Conservation (phyloP, 192 early-diverging fungal genomes). For the Linnemannia zychae region DNA sequence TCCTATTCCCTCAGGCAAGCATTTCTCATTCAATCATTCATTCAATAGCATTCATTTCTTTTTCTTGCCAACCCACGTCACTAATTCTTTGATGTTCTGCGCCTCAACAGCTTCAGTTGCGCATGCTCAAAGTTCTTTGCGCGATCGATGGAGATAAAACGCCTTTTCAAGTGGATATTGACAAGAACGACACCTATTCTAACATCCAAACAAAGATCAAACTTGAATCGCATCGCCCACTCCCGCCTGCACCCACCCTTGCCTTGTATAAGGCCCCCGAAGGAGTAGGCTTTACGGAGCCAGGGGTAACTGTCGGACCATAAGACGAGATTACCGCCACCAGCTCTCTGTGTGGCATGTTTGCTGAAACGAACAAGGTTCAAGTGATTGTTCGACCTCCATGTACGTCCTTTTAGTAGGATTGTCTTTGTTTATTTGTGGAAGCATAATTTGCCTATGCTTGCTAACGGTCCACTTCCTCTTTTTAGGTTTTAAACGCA, state of each 20-base stretch:
- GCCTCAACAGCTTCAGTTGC: slow-evolving; percentile 10
- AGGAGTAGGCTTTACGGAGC: slow-evolving; percentile 29
- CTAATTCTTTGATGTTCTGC: slow-evolving; percentile 11
- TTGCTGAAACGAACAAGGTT: slow-evolving; percentile 33
- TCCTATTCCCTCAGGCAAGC: slow-evolving; percentile 22
- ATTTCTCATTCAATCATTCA: neutral
- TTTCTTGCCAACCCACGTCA: neutral
- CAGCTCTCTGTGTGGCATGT: neutral
- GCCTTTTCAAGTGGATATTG: slow-evolving; percentile 28
- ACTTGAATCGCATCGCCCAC: neutral
- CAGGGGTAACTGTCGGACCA: slow-evolving; percentile 28
- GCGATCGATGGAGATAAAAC: slow-evolving; percentile 20
- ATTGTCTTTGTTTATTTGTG: neutral
- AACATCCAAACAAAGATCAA: slow-evolving; percentile 19
- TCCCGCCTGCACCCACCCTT: neutral
- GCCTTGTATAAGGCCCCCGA: slow-evolving; percentile 22
- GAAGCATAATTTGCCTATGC: slow-evolving; percentile 3
- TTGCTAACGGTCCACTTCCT: slow-evolving; percentile 14
- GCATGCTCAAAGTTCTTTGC: slow-evolving; percentile 27
- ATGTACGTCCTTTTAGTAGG: slow-evolving; percentile 11
- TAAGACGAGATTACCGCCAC: slow-evolving; percentile 10
- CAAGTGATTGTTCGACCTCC: slow-evolving; percentile 41
- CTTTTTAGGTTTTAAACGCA: slow-evolving; percentile 24
- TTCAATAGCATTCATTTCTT: too few relatives aligned
- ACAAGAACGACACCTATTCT: slow-evolving; percentile 13